Base-by-base conservation (phyloP, 2,329 filamentous ascomycete species). In the Talaromyces sp. region DNA sequence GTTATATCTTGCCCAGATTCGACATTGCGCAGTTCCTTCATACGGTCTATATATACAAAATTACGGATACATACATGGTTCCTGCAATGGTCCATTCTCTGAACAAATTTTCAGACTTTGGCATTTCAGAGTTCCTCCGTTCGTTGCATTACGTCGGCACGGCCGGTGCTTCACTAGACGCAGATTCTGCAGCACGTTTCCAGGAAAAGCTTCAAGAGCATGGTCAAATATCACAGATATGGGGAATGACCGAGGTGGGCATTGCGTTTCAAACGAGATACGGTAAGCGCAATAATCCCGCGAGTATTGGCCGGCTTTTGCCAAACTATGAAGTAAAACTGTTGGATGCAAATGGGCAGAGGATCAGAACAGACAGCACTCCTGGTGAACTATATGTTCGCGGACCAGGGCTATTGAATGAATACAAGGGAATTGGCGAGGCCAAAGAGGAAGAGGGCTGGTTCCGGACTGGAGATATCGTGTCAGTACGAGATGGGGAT, bases 241-340 rank as follows among this genome's bases (percentile, higher is more conserved):
- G 80, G 77, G 82, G 83, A 1, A 83, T 84, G 78, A 84, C 82
- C 0, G 83, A 85, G 68, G 75, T 69, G 65, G 82, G 82, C 59
- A 75, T 71, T 65, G 74, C 64, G 2, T 77, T 80, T 66, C 75
- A 78, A 58, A 74, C 71, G 58, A 70, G 69, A 19, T 76, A 73
- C 57, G 68, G 70, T 1, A 71, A 78, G 56, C 68, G 71, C 14
- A 78, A 80, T 52, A 66, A 70, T 17, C 75, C 76, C 4, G 80
- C 75, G 24, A 82, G 80, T 49, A 78, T 84, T 8, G 82, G 82
- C 5, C 69, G 75, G 2, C 67, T 76, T 8, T 61, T 82, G 11
- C 69, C 78, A 0, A 78, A 77, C 3, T 74, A 74, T 52, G 72
- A 75, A 50, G 66, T 72, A 51, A 76, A 73, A 29, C 61, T 80